Conservation (phyloP, 441 rosid species). For the Oxalis stricta region DNA sequence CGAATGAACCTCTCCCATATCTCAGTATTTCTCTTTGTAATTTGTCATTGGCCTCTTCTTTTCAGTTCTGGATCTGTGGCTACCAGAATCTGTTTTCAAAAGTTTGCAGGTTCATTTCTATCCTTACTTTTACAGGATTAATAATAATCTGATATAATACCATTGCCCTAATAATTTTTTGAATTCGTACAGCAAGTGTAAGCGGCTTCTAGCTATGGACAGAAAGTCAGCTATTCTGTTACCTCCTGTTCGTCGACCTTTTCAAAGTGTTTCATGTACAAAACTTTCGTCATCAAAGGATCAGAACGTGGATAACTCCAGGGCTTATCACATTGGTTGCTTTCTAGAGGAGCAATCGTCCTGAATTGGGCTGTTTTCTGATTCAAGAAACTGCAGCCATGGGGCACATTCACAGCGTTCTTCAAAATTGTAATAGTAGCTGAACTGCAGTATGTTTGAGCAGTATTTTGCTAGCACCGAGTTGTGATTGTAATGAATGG, state of each 20-base stretch:
- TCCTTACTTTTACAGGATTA: neutral
- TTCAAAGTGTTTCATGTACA: slow-evolving; percentile 20
- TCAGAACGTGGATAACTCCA: slow-evolving; percentile 15
- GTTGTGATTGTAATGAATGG: no score
- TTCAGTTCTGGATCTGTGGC: slow-evolving; percentile 75
- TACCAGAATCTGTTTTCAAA: slow-evolving; percentile 56
- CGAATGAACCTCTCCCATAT: slow-evolving; percentile 1
- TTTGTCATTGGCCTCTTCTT: slow-evolving; percentile 5
- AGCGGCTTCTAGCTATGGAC: slow-evolving; percentile 59
- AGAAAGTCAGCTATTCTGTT: slow-evolving; percentile 40
- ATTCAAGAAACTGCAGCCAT: neutral
- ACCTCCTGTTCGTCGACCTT: slow-evolving; percentile 63
- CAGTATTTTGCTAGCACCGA: no score
- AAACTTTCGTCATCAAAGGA: slow-evolving; percentile 27
- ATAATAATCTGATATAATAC: neutral
- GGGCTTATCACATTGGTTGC: slow-evolving; percentile 62
- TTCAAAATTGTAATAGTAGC: no score
- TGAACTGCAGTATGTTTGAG: no score
- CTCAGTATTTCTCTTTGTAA: slow-evolving; percentile 3
- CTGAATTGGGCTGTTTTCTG: no score
- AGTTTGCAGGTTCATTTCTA: slow-evolving; percentile 44
- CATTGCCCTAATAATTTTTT: no score
- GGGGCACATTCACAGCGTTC: no score
- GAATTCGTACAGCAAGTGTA: slow-evolving; percentile 80
- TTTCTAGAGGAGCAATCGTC: slow-evolving; percentile 32